These are phyloP conservation scores for Nakataea oryzae DNA, from an alignment of 2,329 filamentous ascomycete genomes.

Conservation along the genomic window DNA sequence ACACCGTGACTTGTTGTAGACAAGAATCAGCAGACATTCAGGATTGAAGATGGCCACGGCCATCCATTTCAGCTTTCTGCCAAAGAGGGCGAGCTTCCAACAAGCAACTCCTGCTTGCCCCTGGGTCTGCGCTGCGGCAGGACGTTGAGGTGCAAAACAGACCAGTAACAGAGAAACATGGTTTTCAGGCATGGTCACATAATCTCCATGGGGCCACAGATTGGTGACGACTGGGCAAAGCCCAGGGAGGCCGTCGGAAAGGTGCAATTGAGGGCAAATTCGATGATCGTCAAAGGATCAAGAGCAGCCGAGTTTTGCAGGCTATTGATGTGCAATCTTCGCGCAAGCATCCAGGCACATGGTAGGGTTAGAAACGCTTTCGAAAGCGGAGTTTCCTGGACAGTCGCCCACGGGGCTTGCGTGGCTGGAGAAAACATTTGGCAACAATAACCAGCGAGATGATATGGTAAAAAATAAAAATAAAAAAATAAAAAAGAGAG, in stretches of 20 bases:
- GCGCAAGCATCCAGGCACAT: too few relatives aligned
- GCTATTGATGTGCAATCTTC: too few relatives aligned
- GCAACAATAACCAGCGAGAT: background rate
- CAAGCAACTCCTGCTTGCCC: background rate
- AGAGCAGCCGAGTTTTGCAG: too few relatives aligned
- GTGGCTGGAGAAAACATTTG: too few relatives aligned
- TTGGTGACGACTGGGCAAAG: background rate
- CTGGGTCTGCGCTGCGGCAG: background rate
- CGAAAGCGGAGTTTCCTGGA: background rate
- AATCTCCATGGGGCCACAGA: conserved; percentile 11
- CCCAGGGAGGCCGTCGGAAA: background rate
- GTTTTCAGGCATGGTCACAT: conserved; percentile 10
- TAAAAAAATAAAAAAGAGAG: background rate
- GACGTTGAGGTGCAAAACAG: conserved; percentile 1
- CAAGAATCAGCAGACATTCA: background rate
- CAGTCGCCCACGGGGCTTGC: too few relatives aligned
- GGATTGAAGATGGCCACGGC: background rate
- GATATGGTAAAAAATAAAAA: background rate
- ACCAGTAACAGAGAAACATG: conserved; percentile 11
- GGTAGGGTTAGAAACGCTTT: too few relatives aligned
- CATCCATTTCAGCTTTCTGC: background rate
- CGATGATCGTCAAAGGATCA: background rate
- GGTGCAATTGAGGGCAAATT: background rate
- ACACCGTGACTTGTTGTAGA: background rate
- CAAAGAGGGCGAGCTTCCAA: background rate